These are phyloP conservation scores for Aspergillus ochraceoroseus DNA, from an alignment of 2,329 filamentous ascomycete species.

Conservation along the genomic window DNA sequence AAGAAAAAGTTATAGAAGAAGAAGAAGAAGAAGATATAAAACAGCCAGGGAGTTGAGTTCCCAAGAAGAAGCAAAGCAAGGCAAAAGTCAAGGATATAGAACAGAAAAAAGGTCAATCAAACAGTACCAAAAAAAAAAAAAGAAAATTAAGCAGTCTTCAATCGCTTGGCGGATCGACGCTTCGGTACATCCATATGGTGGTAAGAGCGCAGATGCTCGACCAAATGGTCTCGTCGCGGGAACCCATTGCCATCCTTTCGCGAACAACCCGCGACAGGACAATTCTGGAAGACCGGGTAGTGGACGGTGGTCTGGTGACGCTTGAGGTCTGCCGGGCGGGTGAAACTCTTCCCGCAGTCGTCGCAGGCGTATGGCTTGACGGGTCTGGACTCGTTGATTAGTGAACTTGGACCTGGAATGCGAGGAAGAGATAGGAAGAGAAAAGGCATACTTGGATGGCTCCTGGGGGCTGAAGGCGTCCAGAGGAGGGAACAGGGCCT, in stretches of 20 bases:
- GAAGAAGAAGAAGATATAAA: slow-evolving; percentile 1
- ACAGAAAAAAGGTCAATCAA: slow-evolving; percentile 5
- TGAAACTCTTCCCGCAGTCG: slow-evolving; percentile 41
- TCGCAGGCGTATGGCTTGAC: slow-evolving; percentile 32
- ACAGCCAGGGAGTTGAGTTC: too few species aligned
- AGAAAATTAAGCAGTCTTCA: slow-evolving; percentile 17
- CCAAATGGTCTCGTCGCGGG: slow-evolving; percentile 53
- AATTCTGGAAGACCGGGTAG: slow-evolving; percentile 43
- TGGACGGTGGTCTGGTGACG: slow-evolving; percentile 49
- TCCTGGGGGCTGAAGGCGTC: slow-evolving; percentile 20
- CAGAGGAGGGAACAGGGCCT: slow-evolving; percentile 13
- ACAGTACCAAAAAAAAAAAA: not conserved
- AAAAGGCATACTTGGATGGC: slow-evolving; percentile 24
- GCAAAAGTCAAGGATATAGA: slow-evolving; percentile 11
- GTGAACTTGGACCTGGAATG: too few species aligned
- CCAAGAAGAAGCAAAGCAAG: not conserved
- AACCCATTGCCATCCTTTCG: slow-evolving; percentile 50
- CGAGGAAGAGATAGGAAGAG: too few species aligned
- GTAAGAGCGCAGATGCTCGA: slow-evolving; percentile 54
- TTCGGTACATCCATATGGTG: slow-evolving; percentile 49
- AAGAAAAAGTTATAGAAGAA: slow-evolving; percentile 1
- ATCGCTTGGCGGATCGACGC: slow-evolving; percentile 32
- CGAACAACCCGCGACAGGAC: slow-evolving; percentile 41
- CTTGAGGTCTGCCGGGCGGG: slow-evolving; percentile 47
- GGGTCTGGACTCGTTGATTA: slow-evolving; percentile 20